Evolutionary conservation across 768 basidiomycete genomes (phyloP), one percentile per base, ranked within the genome.

Genomic region (Butyriboletus loyo): DNA sequence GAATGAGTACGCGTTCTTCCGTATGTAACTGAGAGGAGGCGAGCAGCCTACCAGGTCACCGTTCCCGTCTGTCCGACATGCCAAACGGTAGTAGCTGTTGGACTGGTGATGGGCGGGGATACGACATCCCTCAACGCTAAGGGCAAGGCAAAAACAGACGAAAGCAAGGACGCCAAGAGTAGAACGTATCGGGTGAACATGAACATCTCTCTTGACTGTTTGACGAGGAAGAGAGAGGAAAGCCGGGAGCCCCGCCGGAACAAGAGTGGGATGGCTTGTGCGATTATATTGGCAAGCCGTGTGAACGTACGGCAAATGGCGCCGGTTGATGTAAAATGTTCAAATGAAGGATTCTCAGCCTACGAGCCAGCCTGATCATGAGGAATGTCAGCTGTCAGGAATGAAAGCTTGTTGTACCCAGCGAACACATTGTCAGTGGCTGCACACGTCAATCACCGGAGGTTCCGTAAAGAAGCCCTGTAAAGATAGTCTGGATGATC

Each of bases 11-110:
- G 65, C 38, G 57, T 66, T 28, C 72, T 66, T 59, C 49, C 74
- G 34, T 72, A 73, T 9, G 30, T 63, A 31, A 32, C 7, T 17
- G 19, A 42, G n/a, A 37, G 21, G 42, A 10, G 9, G 30, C 1
- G n/a, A 36, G 22, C 0, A 19, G 55, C 71, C n/a, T 58, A 77
- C 80, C 81, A 82, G 19, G 78, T 80, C 19, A 82, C 80, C 9
- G 72, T 79, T 46, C 78, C 65, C 2, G 55, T 67, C 46, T 75
- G 52, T 6, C 78, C 77, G 13, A 77, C 69, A 25, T 63, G 61
- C 82, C 80, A 82, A 27, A 77, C 66, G 5, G 75, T 72, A 11
- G 58, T 58, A 1, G 68, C 62, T 10, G 63, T 67, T 15, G 81
- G 80, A 53, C 66, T 74, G 37, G 72, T 73, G 56, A 82, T 70